Evolutionary conservation across 2,329 filamentous ascomycete genomes (phyloP), one percentile per base, ranked within the genome.

Genomic region (Rhinocladiella mackenziei): DNA sequence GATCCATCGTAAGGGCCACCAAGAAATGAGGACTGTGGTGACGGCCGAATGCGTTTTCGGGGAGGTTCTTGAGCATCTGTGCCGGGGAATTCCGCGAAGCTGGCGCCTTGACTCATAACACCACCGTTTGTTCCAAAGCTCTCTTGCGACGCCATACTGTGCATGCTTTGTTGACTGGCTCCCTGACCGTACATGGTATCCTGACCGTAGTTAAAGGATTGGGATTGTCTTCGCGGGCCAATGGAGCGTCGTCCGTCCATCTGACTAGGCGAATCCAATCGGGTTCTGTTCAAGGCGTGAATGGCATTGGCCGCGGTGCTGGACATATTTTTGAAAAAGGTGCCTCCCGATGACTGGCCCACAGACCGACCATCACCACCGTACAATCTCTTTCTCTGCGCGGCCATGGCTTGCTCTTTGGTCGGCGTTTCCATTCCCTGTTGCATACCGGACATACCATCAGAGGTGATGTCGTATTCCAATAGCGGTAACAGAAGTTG

Each of bases 401-500:
- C 91, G 8, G 92, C 92, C 89, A 97, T 95, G 48, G 92, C 92
- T 66, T 97, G 92, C 66, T 97, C 92, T 67, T 98, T 98, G 26
- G 92, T 98, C 0, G 92, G 92, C 0, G 92, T 97, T 59, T 97
- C 91, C 57, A 95, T 77, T 55, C 83, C 80, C 34, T 84, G 86
- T 34, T 81, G 33, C 39, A 84, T 83, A 4, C 84, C 79, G 38
- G 80, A 67, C 37, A 81, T 81, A 17, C 70, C 70, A 43, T 70
- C 69, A 43, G 67, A 64, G 37, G 60, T 64, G 62, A 71, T 70
- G 45, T 74, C 70, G 49, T 74, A 72, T 50, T 74, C 70, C 8
- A 74, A 63, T 32, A 74, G 58, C 7, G 71, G 71, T 33, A 69
- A 60, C 28, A 74, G 58, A 18, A 71, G 41, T 49, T 72, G 69